phyloP scores from a whole-genome alignment of 192 early-diverging fungal species.

The Coemansia sp. region DNA sequence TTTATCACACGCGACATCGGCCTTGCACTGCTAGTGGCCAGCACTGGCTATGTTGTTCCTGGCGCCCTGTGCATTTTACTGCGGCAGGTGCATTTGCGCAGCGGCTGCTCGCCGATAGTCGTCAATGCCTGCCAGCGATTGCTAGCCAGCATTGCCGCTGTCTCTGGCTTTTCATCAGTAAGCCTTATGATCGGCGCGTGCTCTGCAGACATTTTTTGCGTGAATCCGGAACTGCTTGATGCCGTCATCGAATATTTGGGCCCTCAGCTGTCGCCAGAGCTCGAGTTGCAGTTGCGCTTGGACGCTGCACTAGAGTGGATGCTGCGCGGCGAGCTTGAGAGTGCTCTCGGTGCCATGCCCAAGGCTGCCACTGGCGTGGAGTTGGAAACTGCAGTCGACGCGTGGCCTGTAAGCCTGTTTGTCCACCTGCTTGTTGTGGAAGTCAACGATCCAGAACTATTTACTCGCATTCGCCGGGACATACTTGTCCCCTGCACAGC shows the following conservation, averaged over 20 bases:
- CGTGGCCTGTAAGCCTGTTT: slow-evolving; percentile 11
- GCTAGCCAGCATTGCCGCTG: slow-evolving; percentile 11
- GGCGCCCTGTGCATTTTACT: slow-evolving; percentile 28
- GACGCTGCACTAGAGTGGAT: slow-evolving; percentile 26
- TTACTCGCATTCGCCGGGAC: slow-evolving; percentile 8
- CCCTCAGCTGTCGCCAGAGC: slow-evolving; percentile 1
- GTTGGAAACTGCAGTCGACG: background rate
- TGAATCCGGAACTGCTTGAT: slow-evolving; percentile 17
- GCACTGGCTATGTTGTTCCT: slow-evolving; percentile 15
- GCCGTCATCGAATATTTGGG: background rate
- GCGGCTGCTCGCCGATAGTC: slow-evolving; percentile 8
- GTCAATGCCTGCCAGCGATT: slow-evolving; percentile 22
- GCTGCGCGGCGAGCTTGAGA: slow-evolving; percentile 21
- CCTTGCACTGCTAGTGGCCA: slow-evolving; percentile 16
- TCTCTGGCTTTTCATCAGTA: slow-evolving; percentile 5
- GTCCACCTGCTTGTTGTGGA: slow-evolving; percentile 27
- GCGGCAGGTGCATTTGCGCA: slow-evolving; percentile 8
- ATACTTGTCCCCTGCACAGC: slow-evolving; percentile 17
- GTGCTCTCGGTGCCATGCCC: background rate
- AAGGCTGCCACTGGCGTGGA: background rate
- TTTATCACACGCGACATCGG: slow-evolving; percentile 45
- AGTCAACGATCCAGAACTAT: slow-evolving; percentile 6
- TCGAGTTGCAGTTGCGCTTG: slow-evolving; percentile 1
- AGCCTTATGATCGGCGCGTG: slow-evolving; percentile 10
- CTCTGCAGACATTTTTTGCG: slow-evolving; percentile 21